These are phyloP conservation scores for Termitomyces heimii DNA, from an alignment of 768 basidiomycete species.

Conservation along the genomic window DNA sequence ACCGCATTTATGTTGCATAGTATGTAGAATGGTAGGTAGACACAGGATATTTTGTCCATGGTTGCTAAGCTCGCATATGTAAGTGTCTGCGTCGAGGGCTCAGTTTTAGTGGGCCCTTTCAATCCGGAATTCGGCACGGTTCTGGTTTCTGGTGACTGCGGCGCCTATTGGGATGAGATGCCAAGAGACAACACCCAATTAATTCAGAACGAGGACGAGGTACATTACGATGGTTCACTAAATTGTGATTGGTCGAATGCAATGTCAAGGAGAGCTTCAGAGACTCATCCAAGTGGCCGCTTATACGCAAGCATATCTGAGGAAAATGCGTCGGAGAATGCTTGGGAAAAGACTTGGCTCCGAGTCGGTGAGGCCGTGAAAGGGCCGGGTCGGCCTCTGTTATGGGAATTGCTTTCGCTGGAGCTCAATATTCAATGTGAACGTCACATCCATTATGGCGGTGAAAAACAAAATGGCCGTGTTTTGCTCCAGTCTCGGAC, in stretches of 20 bases:
- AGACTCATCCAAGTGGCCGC: neutral
- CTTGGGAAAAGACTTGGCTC: neutral
- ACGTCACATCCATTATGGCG: neutral
- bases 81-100: neutral
- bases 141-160: neutral
- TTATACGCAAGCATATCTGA: neutral
- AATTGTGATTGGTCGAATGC: no score
- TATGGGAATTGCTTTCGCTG: slow-evolving; percentile 1
- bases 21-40: neutral
- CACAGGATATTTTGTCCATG: neutral
- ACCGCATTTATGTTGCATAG: neutral
- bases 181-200: neutral
- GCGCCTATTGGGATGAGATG: neutral
- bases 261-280: neutral
- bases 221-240: neutral
- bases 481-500: neutral
- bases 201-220: neutral
- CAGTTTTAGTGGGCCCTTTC: neutral
- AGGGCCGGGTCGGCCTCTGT: neutral
- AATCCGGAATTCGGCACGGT: neutral
- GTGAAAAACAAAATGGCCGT: neutral
- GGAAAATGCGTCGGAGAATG: neutral
- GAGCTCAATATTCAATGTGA: neutral
- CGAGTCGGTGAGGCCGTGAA: neutral
- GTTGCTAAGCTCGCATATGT: neutral